A percentile compares a stretch with the other conserved stretches of the same genome.
These are phyloP conservation scores for Penicillium chermesinum DNA, from an alignment of 495 filamentous ascomycete species.

Conservation along the genomic window DNA sequence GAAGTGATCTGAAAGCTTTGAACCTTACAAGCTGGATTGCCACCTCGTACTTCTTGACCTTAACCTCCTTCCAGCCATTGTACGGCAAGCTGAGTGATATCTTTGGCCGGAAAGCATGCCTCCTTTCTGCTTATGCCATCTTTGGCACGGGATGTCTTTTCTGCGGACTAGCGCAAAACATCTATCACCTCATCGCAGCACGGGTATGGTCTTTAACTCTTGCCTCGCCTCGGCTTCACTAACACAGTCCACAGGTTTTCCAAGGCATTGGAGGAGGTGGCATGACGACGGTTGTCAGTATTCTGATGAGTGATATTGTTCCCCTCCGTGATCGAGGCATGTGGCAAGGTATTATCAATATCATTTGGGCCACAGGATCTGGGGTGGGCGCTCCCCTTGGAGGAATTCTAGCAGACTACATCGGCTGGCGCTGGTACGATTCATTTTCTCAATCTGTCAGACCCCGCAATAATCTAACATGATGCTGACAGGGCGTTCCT, in stretches of 20 bases:
- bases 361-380: slow-evolving; percentile 68
- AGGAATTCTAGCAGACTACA: slow-evolving; percentile 65
- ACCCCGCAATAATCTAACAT: too few relatives aligned
- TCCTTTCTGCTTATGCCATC: slow-evolving; percentile 67
- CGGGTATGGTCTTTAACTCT: slow-evolving; percentile 31
- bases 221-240: neutral
- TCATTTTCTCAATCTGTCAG: neutral
- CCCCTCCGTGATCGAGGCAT: slow-evolving; percentile 69
- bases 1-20: slow-evolving; percentile 71
- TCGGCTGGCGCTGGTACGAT: slow-evolving; percentile 75
- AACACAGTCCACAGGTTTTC: slow-evolving; percentile 35
- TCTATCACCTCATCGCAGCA: slow-evolving; percentile 66
- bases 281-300: slow-evolving; percentile 76
- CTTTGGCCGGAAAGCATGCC: slow-evolving; percentile 71
- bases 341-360: slow-evolving; percentile 81
- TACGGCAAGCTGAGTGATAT: slow-evolving; percentile 79
- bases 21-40: slow-evolving; percentile 83
- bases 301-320: slow-evolving; percentile 74
- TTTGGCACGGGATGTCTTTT: slow-evolving; percentile 70
- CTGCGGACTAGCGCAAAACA: slow-evolving; percentile 67
- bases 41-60: slow-evolving; percentile 69
- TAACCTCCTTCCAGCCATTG: slow-evolving; percentile 73
- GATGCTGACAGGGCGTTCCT: slow-evolving; percentile 58
- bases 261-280: slow-evolving; percentile 79
- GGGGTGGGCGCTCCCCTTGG: slow-evolving; percentile 66